phyloP scores from a whole-genome alignment of 495 filamentous ascomycete species.

The Tuber brumale region DNA sequence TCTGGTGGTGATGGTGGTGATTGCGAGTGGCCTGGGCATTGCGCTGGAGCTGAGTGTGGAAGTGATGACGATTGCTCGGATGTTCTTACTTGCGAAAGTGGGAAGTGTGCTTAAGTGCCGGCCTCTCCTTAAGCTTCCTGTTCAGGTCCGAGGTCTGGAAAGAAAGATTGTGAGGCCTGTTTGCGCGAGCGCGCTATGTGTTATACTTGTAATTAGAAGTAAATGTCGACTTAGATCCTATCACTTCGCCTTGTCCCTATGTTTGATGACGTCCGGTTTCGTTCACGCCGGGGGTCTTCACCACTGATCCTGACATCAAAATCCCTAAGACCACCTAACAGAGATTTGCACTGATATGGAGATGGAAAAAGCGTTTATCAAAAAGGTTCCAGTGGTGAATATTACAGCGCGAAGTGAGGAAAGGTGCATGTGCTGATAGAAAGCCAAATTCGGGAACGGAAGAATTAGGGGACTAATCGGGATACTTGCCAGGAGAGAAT shows the following conservation, averaged over 20 bases:
- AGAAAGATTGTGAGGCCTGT: background rate
- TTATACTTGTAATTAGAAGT: background rate
- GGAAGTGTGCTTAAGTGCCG: conserved; percentile 7
- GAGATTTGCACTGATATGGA: background rate
- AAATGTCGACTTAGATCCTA: background rate
- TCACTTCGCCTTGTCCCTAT: background rate
- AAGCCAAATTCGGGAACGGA: background rate
- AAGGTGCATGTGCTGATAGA: background rate
- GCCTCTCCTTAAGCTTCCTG: background rate
- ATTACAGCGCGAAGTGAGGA: background rate
- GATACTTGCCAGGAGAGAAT: background rate
- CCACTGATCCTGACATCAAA: background rate
- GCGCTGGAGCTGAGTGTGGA: conserved; percentile 5
- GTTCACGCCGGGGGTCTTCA: no score
- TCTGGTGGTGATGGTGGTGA: background rate
- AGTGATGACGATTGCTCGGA: conserved; percentile 21
- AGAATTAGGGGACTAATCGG: background rate
- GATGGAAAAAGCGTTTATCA: background rate
- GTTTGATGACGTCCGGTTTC: background rate
- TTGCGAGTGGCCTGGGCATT: conserved; percentile 17
- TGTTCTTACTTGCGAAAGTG: conserved; percentile 9
- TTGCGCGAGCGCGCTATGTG: background rate
- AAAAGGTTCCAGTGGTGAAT: background rate
- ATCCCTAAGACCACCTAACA: background rate
- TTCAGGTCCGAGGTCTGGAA: background rate